These are phyloP conservation scores for Vaccinium corymbosum DNA, from an alignment of 148 eudicot species.

Conservation along the genomic window DNA sequence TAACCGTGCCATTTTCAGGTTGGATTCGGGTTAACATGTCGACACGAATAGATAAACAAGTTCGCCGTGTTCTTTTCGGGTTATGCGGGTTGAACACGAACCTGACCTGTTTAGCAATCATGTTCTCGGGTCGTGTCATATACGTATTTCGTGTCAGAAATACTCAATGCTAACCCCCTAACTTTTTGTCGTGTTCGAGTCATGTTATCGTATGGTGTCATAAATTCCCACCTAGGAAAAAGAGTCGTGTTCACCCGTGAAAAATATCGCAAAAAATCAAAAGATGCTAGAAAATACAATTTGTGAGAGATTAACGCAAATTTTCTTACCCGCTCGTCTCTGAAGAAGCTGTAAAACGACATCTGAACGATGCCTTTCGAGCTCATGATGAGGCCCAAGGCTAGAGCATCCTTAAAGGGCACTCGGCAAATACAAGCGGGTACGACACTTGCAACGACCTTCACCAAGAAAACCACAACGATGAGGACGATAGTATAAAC, in stretches of 20 bases:
- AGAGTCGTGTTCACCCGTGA: not conserved
- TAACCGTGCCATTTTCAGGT: no score
- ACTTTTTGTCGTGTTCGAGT: no score
- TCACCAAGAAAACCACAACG: slow-evolving; percentile 2
- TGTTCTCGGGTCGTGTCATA: no score
- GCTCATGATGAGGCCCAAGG: slow-evolving; percentile 31
- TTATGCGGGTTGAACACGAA: no score
- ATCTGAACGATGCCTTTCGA: slow-evolving; percentile 33
- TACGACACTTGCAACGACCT: slow-evolving; percentile 16
- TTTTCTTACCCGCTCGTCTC: slow-evolving; percentile 24
- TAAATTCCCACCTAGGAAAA: not conserved
- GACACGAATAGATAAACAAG: no score
- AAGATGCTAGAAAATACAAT: not conserved
- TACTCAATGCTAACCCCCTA: no score
- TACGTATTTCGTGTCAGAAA: no score
- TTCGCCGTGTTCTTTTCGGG: no score
- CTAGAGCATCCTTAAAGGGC: slow-evolving; percentile 27
- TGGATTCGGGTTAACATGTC: no score
- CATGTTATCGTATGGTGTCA: no score
- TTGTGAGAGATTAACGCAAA: not conserved
- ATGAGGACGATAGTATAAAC: not conserved
- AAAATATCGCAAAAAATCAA: not conserved
- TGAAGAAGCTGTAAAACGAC: slow-evolving; percentile 19
- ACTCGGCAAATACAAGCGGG: slow-evolving; percentile 24
- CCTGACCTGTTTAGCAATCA: no score